Base-by-base conservation (phyloP, 257 asterid species). In the Nyctanthes arbortristis region DNA sequence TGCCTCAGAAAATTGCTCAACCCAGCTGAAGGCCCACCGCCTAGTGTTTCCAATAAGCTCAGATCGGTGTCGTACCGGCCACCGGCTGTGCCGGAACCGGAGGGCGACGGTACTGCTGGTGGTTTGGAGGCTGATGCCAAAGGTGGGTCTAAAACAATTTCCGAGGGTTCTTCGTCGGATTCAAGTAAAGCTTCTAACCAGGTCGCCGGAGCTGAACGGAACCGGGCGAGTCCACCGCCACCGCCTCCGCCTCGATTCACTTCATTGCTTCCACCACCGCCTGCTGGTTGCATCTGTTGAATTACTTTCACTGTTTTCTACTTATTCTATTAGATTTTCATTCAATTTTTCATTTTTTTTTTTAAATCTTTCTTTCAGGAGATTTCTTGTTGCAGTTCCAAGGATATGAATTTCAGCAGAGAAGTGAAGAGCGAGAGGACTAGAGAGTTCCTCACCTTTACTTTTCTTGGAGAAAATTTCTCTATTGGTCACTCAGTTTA, bases 121-220 rank as follows among this genome's bases (percentile, higher is more conserved):
- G 81, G 84, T 39, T 74, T 77, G 12, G 88, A 36, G n/a, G 52
- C 45, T 10, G 75, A 57, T 32, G 55, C 4, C 20, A 35, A 4
- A 65, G 78, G 87, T 18, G 84, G 76, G 66, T 84, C 93, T 71
- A 80, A 62, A 20, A 84, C 82, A 43, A 71, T 78, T n/a, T 87
- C 93, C 69, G 67, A 34, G 12, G 58, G 78, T 16, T 83, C 98
- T 22, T 87, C 87, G 29, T 90, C 97, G 9, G 89, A 79, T 65
- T 92, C 97, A 25, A 92, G 86, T n/a, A 92, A 77, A 1, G 97
- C 97, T 77, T 92, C 98, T 65, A 92, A 66, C 98, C 98, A 92
- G 39, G 85, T 88, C 7, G 89, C 93, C 69, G 98, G 98, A 85
- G 97, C 98, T 33, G 98, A 92, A 60, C 86, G 84, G 74, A 54